These are phyloP conservation scores for Tinospora cordifolia DNA, from an alignment of 164 flowering plant species.

Conservation along the genomic window DNA sequence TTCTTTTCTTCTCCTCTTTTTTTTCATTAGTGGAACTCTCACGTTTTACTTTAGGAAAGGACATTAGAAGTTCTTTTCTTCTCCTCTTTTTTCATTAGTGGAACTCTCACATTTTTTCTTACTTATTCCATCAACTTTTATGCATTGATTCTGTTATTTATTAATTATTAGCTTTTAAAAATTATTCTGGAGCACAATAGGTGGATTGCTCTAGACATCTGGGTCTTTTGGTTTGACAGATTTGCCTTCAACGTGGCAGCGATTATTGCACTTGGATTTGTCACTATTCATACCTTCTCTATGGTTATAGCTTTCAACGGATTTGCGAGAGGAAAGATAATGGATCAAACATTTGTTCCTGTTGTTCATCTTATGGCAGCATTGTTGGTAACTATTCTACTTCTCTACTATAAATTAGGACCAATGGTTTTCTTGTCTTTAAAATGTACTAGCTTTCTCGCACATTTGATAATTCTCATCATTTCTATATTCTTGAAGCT, in stretches of 20 bases:
- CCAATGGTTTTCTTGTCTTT: background rate
- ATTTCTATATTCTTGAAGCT: background rate
- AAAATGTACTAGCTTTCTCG: background rate
- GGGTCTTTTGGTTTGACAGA: slow-evolving; percentile 5
- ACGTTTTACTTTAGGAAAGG: no score
- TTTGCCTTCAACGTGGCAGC: slow-evolving; percentile 42
- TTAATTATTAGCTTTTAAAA: no score
- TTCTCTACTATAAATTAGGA: background rate
- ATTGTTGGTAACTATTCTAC: slow-evolving; percentile 41
- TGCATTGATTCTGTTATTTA: background rate
- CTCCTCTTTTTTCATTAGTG: no score
- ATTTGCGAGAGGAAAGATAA: slow-evolving; percentile 64
- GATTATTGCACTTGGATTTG: slow-evolving; percentile 77
- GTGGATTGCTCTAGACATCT: background rate
- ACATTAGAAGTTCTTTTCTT: no score
- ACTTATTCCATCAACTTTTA: background rate
- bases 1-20: no score
- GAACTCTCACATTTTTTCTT: background rate
- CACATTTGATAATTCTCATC: background rate
- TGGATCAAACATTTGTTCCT: slow-evolving; percentile 75
- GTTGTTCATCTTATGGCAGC: slow-evolving; percentile 70
- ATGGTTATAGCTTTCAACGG: slow-evolving; percentile 97
- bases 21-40: background rate
- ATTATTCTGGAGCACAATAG: background rate
- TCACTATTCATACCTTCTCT: slow-evolving; percentile 89